Evolutionary conservation across 2,329 filamentous ascomycete genomes (phyloP), one percentile per base, ranked within the genome.

Genomic region (Gliomastix tumulicola): DNA sequence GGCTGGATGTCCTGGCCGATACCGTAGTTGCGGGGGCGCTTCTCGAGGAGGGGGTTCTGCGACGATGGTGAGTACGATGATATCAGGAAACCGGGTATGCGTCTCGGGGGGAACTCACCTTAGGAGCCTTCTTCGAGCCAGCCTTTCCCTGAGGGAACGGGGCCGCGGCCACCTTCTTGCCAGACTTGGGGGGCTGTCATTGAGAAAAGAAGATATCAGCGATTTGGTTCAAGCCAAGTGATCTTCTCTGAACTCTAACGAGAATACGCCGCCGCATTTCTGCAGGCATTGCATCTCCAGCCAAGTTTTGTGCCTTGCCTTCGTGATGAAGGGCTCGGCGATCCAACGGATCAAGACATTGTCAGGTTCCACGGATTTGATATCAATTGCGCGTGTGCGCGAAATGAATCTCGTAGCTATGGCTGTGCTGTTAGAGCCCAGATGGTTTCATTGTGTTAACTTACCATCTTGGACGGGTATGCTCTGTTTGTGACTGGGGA

Each of bases 131-230:
- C 86, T 96, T 96, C 59, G 75, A 75, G 59, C 74, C 74, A 74
- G 89, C 87, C 82, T 94, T 95, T 62, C 82, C 79, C 76, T 89
- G 82, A 64, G 88, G 86, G 82, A 94, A 95, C 68, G 92, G 92
- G 74, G 92, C 88, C 66, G 92, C 76, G 60, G 92, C 92, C 72
- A 87, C 83, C 80, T 96, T 97, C 86, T 96, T 97, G 78, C 88
- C 88, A 62, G 76, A 66, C 77, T 97, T 98, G 66, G 90, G 86
- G 84, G 92, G 88, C 92, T 97, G 76, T 97, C 89, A 97, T 97
- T 92, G 90, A 97, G 90, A 88, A 94, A 89, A 92, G 85, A 94
- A 88, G 82, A 87, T 74, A 88, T 94, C 85, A 96, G 88, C 84
- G 70, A 77, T 74, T 79, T 78, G 82, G 77, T 82, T 35, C 82